Conservation (phyloP, 2,329 filamentous ascomycete genomes). For the Paraphaeosphaeria minitans region DNA sequence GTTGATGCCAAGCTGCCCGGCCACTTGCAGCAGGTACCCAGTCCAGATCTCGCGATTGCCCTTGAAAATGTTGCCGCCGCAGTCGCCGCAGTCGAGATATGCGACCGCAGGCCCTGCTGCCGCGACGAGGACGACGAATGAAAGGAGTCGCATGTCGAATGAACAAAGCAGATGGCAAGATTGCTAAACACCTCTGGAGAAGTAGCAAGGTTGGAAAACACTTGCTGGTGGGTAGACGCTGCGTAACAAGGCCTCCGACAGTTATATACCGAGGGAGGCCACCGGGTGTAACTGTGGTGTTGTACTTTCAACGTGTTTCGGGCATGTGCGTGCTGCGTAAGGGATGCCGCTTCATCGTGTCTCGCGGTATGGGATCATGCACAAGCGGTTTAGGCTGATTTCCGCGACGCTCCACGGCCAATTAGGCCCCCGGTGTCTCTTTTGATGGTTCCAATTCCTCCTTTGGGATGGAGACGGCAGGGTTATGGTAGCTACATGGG, state of each 20-base stretch:
- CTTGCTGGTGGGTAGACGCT: not conserved
- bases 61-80: not conserved
- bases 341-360: not conserved
- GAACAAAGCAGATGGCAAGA: no score
- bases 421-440: not conserved
- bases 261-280: not conserved
- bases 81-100: not conserved
- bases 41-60: not conserved
- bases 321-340: not conserved
- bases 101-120: not conserved
- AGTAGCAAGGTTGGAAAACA: not conserved
- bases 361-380: not conserved
- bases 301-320: not conserved
- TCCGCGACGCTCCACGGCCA: not conserved
- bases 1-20: not conserved
- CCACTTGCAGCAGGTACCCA: not conserved
- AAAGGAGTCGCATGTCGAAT: no score
- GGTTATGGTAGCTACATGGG: not conserved
- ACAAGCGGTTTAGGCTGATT: not conserved
- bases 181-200: no score
- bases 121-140: not conserved
- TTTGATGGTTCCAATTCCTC: not conserved
- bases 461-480: not conserved
- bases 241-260: not conserved
- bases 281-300: not conserved